Base-by-base conservation (phyloP, 2,329 filamentous ascomycete species). In the Fusarium oligoseptatum region DNA sequence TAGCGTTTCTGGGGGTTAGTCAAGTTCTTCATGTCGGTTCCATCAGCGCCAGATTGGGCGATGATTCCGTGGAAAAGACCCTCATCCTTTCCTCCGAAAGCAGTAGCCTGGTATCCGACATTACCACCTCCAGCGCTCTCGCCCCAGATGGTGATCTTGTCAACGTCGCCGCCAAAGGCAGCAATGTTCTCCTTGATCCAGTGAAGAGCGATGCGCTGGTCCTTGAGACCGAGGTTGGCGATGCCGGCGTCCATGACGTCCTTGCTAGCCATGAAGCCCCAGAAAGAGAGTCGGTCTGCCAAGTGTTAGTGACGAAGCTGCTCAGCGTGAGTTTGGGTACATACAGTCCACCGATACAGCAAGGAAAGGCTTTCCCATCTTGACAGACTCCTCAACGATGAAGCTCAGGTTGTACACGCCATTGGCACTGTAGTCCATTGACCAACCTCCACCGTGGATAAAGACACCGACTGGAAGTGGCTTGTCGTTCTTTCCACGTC, bases 361-460 rank as follows among this genome's bases (percentile, higher is more conserved):
- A 1, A 78, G 60, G 8, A 78, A 71, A 7, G 76, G 76, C 17
- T 78, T 78, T 20, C 72, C 72, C 5, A 63, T 65, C 48, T 78
- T 78, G 34, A 76, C 74, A 6, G 32, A 85, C 80, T 27, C 85
- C 82, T 69, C 85, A 1, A 92, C 88, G 58, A 92, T 87, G 68
- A 87, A 89, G 15, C 88, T 88, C 67, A 91, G 83, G 76, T 92
- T 92, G 77, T 92, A 92, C 29, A 88, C 84, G 10, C 84, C 79
- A 57, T 89, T 86, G 74, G 76, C 50, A 76, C 84, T 70, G 3
- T 84, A 84, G 4, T 88, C 88, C 77, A 67, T 71, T 0, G 64
- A 62, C 70, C 72, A 87, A 5, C 84, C 85, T 55, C 86, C 87
- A 48, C 86, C 78, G 7, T 80, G 77, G 22, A 80, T 78, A 32